Conservation (phyloP, 2,329 filamentous ascomycete species). For the Calonectria fujianensis region DNA sequence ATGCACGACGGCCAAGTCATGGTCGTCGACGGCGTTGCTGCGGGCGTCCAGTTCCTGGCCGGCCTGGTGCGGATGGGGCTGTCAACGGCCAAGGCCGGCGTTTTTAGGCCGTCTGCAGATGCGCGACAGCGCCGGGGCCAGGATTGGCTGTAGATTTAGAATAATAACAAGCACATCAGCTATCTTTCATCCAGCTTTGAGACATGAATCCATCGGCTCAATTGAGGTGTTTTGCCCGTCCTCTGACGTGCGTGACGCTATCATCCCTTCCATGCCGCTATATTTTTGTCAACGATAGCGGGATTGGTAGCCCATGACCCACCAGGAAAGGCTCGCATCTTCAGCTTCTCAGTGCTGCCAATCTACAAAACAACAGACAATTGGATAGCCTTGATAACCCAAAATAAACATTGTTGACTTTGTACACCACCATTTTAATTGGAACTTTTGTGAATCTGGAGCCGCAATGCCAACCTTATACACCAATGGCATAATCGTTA, state of each 20-base stretch:
- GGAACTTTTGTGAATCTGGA: not conserved
- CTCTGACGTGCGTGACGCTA: not conserved
- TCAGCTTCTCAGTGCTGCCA: not conserved
- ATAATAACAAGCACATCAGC: not conserved
- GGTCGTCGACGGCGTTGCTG: slow-evolving; percentile 25
- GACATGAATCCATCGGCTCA: not conserved
- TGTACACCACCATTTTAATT: not conserved
- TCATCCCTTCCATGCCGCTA: not conserved
- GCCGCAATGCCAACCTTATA: not conserved
- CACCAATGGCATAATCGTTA: slow-evolving; percentile 8
- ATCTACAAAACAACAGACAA: not conserved
- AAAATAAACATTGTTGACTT: not conserved
- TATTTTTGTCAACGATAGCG: not conserved
- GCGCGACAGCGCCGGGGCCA: slow-evolving; percentile 2
- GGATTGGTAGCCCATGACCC: not conserved
- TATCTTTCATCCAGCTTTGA: not conserved
- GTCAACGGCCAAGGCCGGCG: slow-evolving; percentile 18
- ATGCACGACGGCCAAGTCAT: slow-evolving; percentile 27
- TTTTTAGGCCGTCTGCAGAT: slow-evolving; percentile 10
- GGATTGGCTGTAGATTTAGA: slow-evolving; percentile 19
- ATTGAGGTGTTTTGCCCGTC: not conserved
- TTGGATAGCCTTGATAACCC: not conserved
- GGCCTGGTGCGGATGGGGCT: slow-evolving; percentile 14
- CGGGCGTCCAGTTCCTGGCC: slow-evolving; percentile 25
- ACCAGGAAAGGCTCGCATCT: not conserved